Evolutionary conservation across 805 yeast species (phyloP).

Genomic region (Teunomyces lycoperdinae): DNA sequence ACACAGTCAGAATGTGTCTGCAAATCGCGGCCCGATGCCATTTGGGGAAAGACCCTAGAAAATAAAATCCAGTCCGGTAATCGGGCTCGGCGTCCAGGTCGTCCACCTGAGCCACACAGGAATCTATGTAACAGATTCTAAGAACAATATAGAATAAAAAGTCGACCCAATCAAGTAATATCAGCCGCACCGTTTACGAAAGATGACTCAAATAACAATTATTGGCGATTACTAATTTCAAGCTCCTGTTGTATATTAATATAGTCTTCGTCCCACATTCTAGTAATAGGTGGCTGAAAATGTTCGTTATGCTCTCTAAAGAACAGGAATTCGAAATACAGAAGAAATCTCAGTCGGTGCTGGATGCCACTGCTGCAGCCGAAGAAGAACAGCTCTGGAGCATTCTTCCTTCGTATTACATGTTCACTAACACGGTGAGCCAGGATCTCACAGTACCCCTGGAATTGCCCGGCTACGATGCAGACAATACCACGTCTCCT

Average conservation of each 20-base stretch:
- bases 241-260: neutral
- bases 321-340: neutral
- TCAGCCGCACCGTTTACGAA: neutral
- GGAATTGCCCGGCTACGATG: neutral
- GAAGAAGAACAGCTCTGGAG: constrained; percentile 1
- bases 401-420: constrained; percentile 39
- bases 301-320: neutral
- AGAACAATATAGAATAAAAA: no score
- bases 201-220: neutral
- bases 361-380: neutral
- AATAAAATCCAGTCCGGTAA: no score
- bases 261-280: neutral
- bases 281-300: neutral
- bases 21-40: no score
- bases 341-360: neutral
- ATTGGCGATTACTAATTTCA: neutral
- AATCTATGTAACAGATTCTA: no score
- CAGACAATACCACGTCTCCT: neutral
- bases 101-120: no score
- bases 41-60: no score
- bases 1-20: no score
- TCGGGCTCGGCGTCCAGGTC: no score
- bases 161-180: no score
- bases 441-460: neutral
- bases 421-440: constrained; percentile 19